A percentile compares a stretch with the other conserved stretches of the same genome.
These are phyloP conservation scores for Neofusicoccum kwambonambiense DNA, from an alignment of 2,329 filamentous ascomycete species.

Conservation along the genomic window DNA sequence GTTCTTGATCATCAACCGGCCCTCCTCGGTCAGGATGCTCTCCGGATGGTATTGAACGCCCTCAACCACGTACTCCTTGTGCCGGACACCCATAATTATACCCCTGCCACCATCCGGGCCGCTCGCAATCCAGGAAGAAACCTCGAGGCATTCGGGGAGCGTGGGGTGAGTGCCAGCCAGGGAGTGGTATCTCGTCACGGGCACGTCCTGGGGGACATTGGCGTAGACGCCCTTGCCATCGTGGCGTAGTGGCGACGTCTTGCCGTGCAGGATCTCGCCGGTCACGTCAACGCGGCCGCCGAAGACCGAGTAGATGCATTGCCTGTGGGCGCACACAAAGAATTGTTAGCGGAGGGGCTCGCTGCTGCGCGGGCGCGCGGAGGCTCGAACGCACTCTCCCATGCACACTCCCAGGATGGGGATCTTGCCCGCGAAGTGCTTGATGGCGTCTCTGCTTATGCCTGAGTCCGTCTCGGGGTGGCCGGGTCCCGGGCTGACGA, in stretches of 20 bases:
- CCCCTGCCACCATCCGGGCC: slow-evolving; percentile 73
- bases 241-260: slow-evolving; percentile 87
- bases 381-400: slow-evolving; percentile 70
- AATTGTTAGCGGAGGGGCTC: slow-evolving; percentile 17
- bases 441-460: slow-evolving; percentile 87
- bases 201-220: slow-evolving; percentile 74
- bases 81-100: slow-evolving; percentile 94
- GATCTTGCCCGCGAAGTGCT: slow-evolving; percentile 89
- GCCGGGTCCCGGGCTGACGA: slow-evolving; percentile 91
- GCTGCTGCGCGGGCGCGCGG: not conserved
- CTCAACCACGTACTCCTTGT: slow-evolving; percentile 88
- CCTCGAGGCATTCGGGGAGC: slow-evolving; percentile 79
- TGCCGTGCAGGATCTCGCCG: slow-evolving; percentile 94
- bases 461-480: slow-evolving; percentile 91
- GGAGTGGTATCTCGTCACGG: slow-evolving; percentile 94
- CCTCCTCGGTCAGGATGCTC: slow-evolving; percentile 89
- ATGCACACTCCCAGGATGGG: slow-evolving; percentile 98
- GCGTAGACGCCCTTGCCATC: slow-evolving; percentile 90
- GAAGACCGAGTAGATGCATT: slow-evolving; percentile 94
- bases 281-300: slow-evolving; percentile 89
- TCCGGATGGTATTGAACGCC: slow-evolving; percentile 98
- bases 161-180: slow-evolving; percentile 88
- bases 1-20: slow-evolving; percentile 86
- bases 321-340: slow-evolving; percentile 48
- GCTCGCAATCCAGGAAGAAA: slow-evolving; percentile 83